Base-by-base conservation (phyloP, 495 filamentous ascomycete species). In the Talaromyces borbonicus region DNA sequence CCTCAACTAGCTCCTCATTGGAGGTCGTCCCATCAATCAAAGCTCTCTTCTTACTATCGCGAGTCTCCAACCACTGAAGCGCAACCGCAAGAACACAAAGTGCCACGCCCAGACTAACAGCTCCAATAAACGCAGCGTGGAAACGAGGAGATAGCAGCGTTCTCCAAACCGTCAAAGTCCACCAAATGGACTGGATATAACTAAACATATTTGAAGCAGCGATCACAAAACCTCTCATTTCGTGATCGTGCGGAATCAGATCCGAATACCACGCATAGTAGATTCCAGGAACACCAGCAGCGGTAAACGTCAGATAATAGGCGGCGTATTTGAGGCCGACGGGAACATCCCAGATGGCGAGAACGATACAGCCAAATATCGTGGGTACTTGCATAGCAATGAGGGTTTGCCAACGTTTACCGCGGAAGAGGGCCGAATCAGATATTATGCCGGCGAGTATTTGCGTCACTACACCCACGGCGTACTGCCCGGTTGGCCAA, bases 401-500 rank as follows among this genome's bases (percentile, higher is more conserved):
- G 24, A 56, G 50, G 24, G 49, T 49, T 14, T 51, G 46, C 53
- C 53, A 56, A 40, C 40, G 40, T 29, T 16, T 43, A 11, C 40
- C 40, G 12, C 40, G 40, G 24, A 43, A 15, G 2, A 53, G 40
- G 19, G 53, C 48, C 30, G 52, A 56, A 22, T 53, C 53, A 44
- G 52, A 53, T 26, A 52, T 40, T 12, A 56, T 42, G 5, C 50
- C 52, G 0, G 53, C 51, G 22, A 51, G 40, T 23, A 56, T 48
- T 15, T 51, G 50, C 0, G 42, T 43, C 19, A 56, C 25, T 19
- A 53, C 35, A 8, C 50, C 49, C 1, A 56, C 50, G 5, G 43
- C 50, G 22, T 56, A 51, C 4, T 53, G 50, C 31, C 53, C 53
- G 8, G 53, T 56, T 18, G 53, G 53, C 33, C 52, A 53, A 40